phyloP scores from a whole-genome alignment of 768 basidiomycete species.

The Collybiopsis confluens region DNA sequence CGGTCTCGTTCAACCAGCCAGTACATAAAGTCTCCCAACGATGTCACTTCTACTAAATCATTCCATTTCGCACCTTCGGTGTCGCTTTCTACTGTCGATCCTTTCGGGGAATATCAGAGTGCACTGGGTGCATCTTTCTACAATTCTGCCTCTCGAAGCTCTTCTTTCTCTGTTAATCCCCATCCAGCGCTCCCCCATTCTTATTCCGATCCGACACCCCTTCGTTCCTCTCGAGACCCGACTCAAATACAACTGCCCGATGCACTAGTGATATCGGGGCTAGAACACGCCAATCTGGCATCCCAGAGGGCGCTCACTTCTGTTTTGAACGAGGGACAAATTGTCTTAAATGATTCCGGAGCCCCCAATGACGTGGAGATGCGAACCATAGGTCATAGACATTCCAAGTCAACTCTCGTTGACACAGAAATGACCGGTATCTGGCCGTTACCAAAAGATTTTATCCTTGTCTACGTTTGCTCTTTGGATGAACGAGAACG shows the following conservation, averaged over 20 bases:
- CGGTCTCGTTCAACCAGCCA: slow-evolving; percentile 2
- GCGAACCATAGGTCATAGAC: slow-evolving; percentile 9
- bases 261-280: slow-evolving; percentile 64
- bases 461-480: slow-evolving; percentile 73
- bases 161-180: slow-evolving; percentile 11
- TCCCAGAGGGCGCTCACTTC: slow-evolving; percentile 56
- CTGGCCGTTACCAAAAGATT: slow-evolving; percentile 62
- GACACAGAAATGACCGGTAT: slow-evolving; percentile 32
- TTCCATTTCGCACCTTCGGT: not conserved
- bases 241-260: slow-evolving; percentile 38
- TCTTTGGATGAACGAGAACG: slow-evolving; percentile 58
- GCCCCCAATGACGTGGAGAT: slow-evolving; percentile 8
- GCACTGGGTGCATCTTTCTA: not conserved
- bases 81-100: slow-evolving; percentile 9
- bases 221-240: slow-evolving; percentile 15
- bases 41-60: slow-evolving; percentile 15
- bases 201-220: slow-evolving; percentile 29
- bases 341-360: slow-evolving; percentile 38
- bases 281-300: slow-evolving; percentile 54
- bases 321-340: slow-evolving; percentile 46
- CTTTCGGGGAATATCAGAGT: slow-evolving; percentile 11
- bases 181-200: slow-evolving; percentile 24
- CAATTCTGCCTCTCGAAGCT: slow-evolving; percentile 3
- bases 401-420: slow-evolving; percentile 2
- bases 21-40: slow-evolving; percentile 31